Conservation (phyloP, 2,329 filamentous ascomycete species). For the Pseudogymnoascus sp. region DNA sequence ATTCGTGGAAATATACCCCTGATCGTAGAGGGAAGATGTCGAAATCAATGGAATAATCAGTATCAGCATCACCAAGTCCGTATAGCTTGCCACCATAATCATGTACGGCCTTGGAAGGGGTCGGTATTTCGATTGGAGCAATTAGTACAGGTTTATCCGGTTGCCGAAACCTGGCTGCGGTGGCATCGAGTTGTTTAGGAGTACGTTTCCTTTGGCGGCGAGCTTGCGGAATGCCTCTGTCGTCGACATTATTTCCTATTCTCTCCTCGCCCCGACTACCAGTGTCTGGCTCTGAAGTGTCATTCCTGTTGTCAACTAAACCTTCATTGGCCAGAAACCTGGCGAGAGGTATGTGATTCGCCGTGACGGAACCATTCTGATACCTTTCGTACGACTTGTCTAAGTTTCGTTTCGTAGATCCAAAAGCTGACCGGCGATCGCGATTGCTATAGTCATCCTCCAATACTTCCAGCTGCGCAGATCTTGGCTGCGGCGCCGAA, state of each 20-base stretch:
- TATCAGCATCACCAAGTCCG: slow-evolving; percentile 52
- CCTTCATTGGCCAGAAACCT: slow-evolving; percentile 29
- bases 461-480: slow-evolving; percentile 48
- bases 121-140: slow-evolving; percentile 16
- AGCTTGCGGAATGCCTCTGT: not conserved
- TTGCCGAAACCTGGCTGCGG: slow-evolving; percentile 28
- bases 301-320: slow-evolving; percentile 14
- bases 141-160: slow-evolving; percentile 26
- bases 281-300: not conserved
- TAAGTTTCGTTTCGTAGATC: slow-evolving; percentile 43
- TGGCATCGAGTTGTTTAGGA: slow-evolving; percentile 26
- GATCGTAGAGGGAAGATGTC: slow-evolving; percentile 49
- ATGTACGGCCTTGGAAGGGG: slow-evolving; percentile 17
- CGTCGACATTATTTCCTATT: not conserved
- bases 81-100: slow-evolving; percentile 34
- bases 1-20: slow-evolving; percentile 50
- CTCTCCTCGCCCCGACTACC: not conserved
- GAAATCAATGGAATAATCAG: slow-evolving; percentile 53
- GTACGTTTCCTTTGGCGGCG: slow-evolving; percentile 20
- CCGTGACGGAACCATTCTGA: slow-evolving; percentile 26
- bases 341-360: slow-evolving; percentile 30
- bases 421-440: slow-evolving; percentile 34
- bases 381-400: slow-evolving; percentile 45
- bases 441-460: slow-evolving; percentile 30
- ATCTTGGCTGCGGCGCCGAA: slow-evolving; percentile 26